A percentile compares a stretch with the other conserved stretches of the same genome.
Conservation (phyloP, 345 rosid genomes). For the Camelina hispida region DNA sequence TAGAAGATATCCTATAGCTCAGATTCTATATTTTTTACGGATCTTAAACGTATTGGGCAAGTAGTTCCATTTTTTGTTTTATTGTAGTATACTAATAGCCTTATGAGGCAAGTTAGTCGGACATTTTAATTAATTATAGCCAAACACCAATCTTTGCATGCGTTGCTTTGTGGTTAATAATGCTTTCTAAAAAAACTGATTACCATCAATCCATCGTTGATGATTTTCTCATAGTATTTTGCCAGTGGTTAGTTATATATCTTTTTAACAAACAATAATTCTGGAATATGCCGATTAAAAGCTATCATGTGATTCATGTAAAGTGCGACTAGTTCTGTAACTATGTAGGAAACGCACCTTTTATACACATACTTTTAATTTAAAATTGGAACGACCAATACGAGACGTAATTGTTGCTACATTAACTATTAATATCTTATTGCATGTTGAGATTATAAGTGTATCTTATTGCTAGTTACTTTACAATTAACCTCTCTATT, state of each 20-base stretch:
- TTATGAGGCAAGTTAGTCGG: conserved; percentile 28
- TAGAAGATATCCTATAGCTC: conserved; percentile 7
- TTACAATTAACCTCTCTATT: conserved; percentile 2
- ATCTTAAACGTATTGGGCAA: conserved; percentile 31
- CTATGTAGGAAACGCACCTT: conserved; percentile 33
- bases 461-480: conserved; percentile 32
- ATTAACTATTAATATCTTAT: conserved; percentile 5
- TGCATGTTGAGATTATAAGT: conserved; percentile 23
- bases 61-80: conserved; percentile 23
- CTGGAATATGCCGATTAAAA: conserved; percentile 24
- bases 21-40: conserved; percentile 31
- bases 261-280: neutral
- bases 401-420: conserved; percentile 23
- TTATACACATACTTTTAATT: conserved; percentile 7
- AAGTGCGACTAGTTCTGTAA: conserved; percentile 34
- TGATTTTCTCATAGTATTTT: neutral
- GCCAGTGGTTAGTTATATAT: conserved; percentile 26
- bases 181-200: neutral
- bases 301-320: conserved; percentile 26
- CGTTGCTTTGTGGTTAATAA: conserved; percentile 15
- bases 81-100: conserved; percentile 19
- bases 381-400: conserved; percentile 24
- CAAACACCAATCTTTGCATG: conserved; percentile 37
- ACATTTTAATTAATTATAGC: conserved; percentile 1
- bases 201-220: conserved; percentile 17